phyloP scores from a whole-genome alignment of 23 red algal species.

The Gracilaria domingensis region DNA sequence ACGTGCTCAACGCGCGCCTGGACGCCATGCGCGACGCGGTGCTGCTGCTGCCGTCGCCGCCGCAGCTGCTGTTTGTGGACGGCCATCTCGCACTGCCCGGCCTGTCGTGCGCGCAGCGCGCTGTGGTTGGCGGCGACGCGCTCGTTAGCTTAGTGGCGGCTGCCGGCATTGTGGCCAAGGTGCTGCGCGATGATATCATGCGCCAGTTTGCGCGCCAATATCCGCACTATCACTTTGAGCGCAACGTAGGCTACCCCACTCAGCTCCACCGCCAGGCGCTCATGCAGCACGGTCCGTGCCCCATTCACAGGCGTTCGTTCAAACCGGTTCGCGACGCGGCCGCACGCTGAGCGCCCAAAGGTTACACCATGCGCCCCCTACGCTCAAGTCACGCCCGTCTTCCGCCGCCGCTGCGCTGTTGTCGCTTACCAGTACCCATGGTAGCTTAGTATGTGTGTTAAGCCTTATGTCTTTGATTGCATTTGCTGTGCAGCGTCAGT shows the following conservation, averaged over 20 bases:
- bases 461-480: not conserved
- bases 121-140: conserved; percentile 70
- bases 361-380: not conserved
- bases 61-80: conserved; percentile 75
- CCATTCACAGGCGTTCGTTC: conserved; percentile 80
- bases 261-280: conserved; percentile 60
- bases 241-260: conserved; percentile 86
- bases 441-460: not conserved
- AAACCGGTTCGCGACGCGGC: conserved; percentile 59
- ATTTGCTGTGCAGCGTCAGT: not conserved
- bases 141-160: conserved; percentile 52
- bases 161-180: conserved; percentile 87
- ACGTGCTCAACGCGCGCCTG: conserved; percentile 85
- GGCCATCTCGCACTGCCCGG: conserved; percentile 34
- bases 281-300: conserved; percentile 51
- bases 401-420: not conserved
- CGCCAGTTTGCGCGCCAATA: conserved; percentile 51
- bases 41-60: conserved; percentile 16
- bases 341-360: not conserved
- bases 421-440: not conserved
- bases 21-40: conserved; percentile 78
- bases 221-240: conserved; percentile 88
- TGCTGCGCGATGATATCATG: conserved; percentile 86
- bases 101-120: conserved; percentile 10
- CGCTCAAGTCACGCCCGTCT: not conserved